Evolutionary conservation across 1,284 basidiomycete species (phyloP).

Genomic region (Tylopilus sp.): DNA sequence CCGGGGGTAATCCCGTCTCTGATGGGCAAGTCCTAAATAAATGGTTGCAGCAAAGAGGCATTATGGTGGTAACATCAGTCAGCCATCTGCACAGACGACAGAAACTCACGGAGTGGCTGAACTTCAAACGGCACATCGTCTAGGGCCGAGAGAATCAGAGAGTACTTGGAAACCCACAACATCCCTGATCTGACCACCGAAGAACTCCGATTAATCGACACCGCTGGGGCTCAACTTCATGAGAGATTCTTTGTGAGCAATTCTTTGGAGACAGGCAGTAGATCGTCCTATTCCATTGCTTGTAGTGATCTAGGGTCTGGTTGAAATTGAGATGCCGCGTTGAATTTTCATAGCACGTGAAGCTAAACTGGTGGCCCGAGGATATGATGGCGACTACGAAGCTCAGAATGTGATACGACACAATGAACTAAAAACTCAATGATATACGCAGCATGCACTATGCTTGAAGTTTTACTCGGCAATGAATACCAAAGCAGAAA

Average conservation of each 20-base stretch:
- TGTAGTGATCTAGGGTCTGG: background rate
- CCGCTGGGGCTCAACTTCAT: slow-evolving; percentile 54
- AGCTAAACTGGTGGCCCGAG: background rate
- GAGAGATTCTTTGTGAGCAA: slow-evolving; percentile 28
- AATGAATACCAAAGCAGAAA: background rate
- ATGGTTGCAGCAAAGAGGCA: slow-evolving; percentile 53
- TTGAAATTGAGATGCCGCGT: background rate
- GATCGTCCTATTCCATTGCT: background rate
- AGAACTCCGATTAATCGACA: slow-evolving; percentile 58
- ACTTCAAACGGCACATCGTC: slow-evolving; percentile 47
- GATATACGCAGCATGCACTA: background rate
- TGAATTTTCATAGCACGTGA: background rate
- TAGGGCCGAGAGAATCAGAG: slow-evolving; percentile 59
- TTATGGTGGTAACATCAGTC: slow-evolving; percentile 57
- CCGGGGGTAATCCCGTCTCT: slow-evolving; percentile 42
- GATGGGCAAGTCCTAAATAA: slow-evolving; percentile 51
- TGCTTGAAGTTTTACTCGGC: background rate
- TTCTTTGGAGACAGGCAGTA: background rate
- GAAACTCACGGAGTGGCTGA: background rate
- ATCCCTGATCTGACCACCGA: slow-evolving; percentile 54
- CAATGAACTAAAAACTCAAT: background rate
- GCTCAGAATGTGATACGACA: background rate
- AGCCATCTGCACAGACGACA: background rate
- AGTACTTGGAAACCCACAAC: slow-evolving; percentile 51
- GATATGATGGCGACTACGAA: background rate